Evolutionary conservation across 208 protist genomes (phyloP).

Genomic region (Herpetomonas tarakana): DNA sequence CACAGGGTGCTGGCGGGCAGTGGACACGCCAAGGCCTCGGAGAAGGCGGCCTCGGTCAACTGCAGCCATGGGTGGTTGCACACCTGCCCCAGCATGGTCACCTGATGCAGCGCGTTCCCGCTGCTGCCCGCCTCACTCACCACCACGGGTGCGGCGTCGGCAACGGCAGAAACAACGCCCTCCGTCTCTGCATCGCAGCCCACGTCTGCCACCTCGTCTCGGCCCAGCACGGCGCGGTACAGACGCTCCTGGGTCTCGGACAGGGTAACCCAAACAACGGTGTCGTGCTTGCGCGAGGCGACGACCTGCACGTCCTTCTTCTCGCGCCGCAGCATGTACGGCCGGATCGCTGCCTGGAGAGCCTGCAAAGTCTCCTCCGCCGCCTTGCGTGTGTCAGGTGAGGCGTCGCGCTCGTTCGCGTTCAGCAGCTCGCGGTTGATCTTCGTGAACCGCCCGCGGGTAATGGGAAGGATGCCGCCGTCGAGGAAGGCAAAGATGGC

Average conservation of each 20-base stretch:
- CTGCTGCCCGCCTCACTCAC: background rate
- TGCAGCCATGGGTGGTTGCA: constrained; percentile 83
- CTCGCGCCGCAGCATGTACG: constrained; percentile 78
- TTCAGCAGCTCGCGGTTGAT: constrained; percentile 55
- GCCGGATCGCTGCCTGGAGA: constrained; percentile 53
- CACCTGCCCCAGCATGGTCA: constrained; percentile 62
- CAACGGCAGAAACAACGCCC: too few species aligned
- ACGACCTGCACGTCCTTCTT: constrained; percentile 45
- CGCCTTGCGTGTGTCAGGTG: constrained; percentile 21
- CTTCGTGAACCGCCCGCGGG: constrained; percentile 30
- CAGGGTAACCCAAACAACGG: constrained; percentile 76
- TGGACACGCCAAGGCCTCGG: constrained; percentile 21
- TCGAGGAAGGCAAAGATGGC: constrained; percentile 81
- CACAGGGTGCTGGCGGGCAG: constrained; percentile 23
- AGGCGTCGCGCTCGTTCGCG: constrained; percentile 79
- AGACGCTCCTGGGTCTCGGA: constrained; percentile 47
- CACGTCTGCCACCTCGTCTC: constrained; percentile 9
- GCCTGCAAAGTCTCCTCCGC: constrained; percentile 36
- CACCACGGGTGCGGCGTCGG: constrained; percentile 3
- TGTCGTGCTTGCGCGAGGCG: constrained; percentile 55
- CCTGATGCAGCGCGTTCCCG: constrained; percentile 49
- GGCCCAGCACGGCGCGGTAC: constrained; percentile 58
- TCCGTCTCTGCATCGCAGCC: background rate
- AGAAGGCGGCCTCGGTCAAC: constrained; percentile 47
- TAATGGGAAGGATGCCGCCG: constrained; percentile 43